Conservation (phyloP, 768 basidiomycete species). For the Coprinopsis cinerea region DNA sequence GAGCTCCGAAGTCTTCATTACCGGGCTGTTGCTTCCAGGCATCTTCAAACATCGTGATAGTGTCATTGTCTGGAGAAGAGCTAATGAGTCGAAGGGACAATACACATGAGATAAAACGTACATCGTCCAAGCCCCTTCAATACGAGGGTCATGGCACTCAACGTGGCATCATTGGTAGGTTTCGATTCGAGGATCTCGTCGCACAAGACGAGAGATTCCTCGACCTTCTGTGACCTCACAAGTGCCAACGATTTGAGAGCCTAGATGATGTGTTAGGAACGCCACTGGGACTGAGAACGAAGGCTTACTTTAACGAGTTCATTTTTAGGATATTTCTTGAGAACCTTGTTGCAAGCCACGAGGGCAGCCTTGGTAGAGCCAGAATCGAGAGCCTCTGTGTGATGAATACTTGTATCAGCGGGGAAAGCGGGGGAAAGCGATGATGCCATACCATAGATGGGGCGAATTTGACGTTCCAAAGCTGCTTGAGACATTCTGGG, state of each 20-base stretch:
- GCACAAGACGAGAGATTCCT: conserved; percentile 72
- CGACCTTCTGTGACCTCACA: conserved; percentile 79
- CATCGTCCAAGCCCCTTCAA: conserved; percentile 71
- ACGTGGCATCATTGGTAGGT: conserved; percentile 65
- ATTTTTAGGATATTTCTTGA: conserved; percentile 80
- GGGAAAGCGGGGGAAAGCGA: conserved; percentile 2
- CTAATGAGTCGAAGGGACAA: background rate
- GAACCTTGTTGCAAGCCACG: conserved; percentile 77
- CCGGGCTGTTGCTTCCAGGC: conserved; percentile 75
- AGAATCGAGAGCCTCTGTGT: conserved; percentile 75
- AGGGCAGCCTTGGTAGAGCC: conserved; percentile 85
- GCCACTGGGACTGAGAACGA: no score
- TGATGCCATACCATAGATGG: conserved; percentile 65
- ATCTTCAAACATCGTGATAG: conserved; percentile 80
- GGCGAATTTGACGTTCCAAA: conserved; percentile 77
- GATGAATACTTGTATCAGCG: conserved; percentile 1
- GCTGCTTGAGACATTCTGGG: conserved; percentile 44
- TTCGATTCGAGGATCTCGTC: conserved; percentile 75
- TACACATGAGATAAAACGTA: conserved; percentile 21
- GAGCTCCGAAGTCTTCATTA: conserved; percentile 79
- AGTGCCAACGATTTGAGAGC: conserved; percentile 81
- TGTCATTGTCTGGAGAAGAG: conserved; percentile 53
- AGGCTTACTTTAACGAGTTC: conserved; percentile 69
- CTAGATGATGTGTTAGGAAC: no score
- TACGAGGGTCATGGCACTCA: conserved; percentile 81